phyloP scores from a whole-genome alignment of 2,329 filamentous ascomycete genomes.

The Clarireedia hainanense region DNA sequence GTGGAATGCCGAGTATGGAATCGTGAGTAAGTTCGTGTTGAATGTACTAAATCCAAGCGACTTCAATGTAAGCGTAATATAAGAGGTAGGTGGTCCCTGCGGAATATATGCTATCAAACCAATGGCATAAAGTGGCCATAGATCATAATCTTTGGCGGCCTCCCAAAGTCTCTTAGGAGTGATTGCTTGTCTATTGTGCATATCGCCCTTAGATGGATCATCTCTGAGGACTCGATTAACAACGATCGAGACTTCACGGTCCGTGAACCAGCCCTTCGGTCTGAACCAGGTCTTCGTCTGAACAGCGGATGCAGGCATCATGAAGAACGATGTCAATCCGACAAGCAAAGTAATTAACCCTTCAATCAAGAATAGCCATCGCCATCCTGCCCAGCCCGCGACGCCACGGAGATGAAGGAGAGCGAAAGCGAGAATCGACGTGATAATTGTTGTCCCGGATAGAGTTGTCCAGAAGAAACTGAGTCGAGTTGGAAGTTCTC shows the following conservation, averaged over 20 bases:
- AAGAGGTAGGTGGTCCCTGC: constrained; percentile 38
- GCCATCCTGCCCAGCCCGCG: constrained; percentile 45
- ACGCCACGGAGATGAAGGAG: constrained; percentile 43
- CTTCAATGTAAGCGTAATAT: constrained; percentile 46
- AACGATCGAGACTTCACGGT: constrained; percentile 57
- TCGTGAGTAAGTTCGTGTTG: constrained; percentile 38
- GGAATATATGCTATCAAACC: constrained; percentile 43
- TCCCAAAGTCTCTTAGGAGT: constrained; percentile 43
- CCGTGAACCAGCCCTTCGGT: constrained; percentile 54
- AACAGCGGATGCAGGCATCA: constrained; percentile 53
- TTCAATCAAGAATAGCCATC: constrained; percentile 49
- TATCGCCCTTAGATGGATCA: constrained; percentile 40
- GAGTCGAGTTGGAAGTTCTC: constrained; percentile 59
- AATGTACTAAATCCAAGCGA: constrained; percentile 30
- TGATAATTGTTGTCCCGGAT: constrained; percentile 25
- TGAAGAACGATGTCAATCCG: constrained; percentile 45
- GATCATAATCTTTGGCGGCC: constrained; percentile 48
- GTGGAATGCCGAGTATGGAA: constrained; percentile 38
- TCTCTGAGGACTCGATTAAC: constrained; percentile 52
- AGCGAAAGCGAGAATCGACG: constrained; percentile 50
- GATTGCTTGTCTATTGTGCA: constrained; percentile 53
- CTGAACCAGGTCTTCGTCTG: constrained; percentile 48
- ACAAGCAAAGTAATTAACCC: constrained; percentile 46
- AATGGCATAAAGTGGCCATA: constrained; percentile 46
- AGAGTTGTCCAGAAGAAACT: constrained; percentile 65